These are phyloP conservation scores for Epicoccum sorghinum DNA, from an alignment of 2,329 filamentous ascomycete species.

Conservation along the genomic window DNA sequence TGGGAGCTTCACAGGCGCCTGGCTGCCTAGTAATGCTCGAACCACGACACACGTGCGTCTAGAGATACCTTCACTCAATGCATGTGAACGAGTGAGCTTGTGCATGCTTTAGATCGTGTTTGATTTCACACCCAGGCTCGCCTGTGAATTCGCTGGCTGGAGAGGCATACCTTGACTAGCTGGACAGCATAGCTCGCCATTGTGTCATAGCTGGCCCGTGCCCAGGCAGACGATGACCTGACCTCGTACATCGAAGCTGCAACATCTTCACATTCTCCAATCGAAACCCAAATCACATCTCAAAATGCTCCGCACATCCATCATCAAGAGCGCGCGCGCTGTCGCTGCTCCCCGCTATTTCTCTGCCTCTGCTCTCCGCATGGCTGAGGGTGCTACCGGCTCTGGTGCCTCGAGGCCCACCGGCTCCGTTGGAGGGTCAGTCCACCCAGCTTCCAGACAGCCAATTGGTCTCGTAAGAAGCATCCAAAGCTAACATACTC, in stretches of 20 bases:
- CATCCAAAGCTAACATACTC: constrained; percentile 10
- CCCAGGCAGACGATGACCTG: neutral
- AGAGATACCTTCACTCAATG: too few species aligned
- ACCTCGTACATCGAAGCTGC: neutral
- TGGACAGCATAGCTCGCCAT: neutral
- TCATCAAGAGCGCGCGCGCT: constrained; percentile 50
- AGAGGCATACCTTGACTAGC: neutral
- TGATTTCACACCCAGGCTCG: neutral
- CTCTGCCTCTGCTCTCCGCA: constrained; percentile 50
- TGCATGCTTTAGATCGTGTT: neutral
- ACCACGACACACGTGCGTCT: too few species aligned
- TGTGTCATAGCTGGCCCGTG: neutral
- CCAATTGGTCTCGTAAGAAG: neutral
- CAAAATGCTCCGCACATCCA: constrained; percentile 47
- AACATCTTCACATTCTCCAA: neutral
- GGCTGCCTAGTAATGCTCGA: too few species aligned
- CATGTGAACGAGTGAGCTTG: too few species aligned
- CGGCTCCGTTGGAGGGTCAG: constrained; percentile 47
- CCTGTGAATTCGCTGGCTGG: neutral
- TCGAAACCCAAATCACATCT: neutral
- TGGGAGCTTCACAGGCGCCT: too few species aligned
- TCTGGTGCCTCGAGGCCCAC: constrained; percentile 50
- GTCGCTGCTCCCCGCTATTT: constrained; percentile 49
- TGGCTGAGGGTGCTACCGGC: constrained; percentile 55
- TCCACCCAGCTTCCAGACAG: neutral